These are phyloP conservation scores for Neurospora terricola DNA, from an alignment of 495 filamentous ascomycete genomes.

Conservation along the genomic window DNA sequence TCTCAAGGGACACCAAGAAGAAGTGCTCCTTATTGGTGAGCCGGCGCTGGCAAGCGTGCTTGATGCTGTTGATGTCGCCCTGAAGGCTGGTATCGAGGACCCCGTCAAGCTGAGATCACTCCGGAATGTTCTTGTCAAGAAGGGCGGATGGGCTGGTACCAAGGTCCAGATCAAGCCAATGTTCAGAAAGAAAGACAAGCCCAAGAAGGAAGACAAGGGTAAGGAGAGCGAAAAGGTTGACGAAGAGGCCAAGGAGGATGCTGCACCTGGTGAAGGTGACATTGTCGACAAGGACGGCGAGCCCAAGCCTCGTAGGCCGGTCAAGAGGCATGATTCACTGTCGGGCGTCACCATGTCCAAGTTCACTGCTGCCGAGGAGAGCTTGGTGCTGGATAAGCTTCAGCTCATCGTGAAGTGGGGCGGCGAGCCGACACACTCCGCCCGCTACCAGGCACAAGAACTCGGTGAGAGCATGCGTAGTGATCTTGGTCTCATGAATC, in stretches of 20 bases:
- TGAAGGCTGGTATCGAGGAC: slow-evolving; percentile 73
- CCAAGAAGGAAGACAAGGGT: slow-evolving; percentile 27
- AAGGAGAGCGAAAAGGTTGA: slow-evolving; percentile 25
- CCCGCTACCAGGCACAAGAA: slow-evolving; percentile 90
- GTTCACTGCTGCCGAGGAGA: slow-evolving; percentile 81
- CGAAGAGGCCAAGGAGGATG: slow-evolving; percentile 1
- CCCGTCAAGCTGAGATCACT: slow-evolving; percentile 73
- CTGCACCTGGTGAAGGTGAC: slow-evolving; percentile 1
- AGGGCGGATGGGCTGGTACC: slow-evolving; percentile 86
- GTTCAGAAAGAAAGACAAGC: slow-evolving; percentile 72
- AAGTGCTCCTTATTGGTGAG: slow-evolving; percentile 88
- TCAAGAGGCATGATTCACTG: slow-evolving; percentile 67
- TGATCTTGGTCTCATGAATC: slow-evolving; percentile 88
- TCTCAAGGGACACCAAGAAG: slow-evolving; percentile 88
- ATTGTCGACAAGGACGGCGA: slow-evolving; percentile 6
- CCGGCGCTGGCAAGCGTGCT: slow-evolving; percentile 83
- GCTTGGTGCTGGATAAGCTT: slow-evolving; percentile 83
- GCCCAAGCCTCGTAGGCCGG: slow-evolving; percentile 23
- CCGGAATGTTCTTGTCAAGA: slow-evolving; percentile 77
- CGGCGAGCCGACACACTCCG: slow-evolving; percentile 94
- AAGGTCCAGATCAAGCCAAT: slow-evolving; percentile 99
- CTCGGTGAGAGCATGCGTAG: slow-evolving; percentile 91
- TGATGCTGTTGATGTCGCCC: slow-evolving; percentile 68
- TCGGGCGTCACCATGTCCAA: slow-evolving; percentile 80
- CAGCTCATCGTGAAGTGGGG: slow-evolving; percentile 99